Conservation (phyloP, 345 rosid species). For the Hibiscus syriacus region DNA sequence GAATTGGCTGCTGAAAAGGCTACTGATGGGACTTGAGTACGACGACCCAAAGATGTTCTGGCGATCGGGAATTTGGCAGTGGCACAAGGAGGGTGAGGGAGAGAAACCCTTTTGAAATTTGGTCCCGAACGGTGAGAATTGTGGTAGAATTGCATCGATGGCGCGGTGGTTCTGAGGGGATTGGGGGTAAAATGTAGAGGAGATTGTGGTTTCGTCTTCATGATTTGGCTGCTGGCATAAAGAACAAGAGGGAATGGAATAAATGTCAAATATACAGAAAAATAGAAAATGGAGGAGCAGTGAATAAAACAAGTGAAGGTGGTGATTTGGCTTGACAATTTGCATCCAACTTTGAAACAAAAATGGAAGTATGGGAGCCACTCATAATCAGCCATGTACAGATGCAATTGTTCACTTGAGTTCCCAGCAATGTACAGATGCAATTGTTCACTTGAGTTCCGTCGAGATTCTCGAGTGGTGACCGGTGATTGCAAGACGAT, state of each 20-base stretch:
- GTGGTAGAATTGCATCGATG: background rate
- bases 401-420: background rate
- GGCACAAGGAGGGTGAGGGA: background rate
- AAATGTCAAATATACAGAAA: too few relatives aligned
- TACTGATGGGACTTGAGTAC: conserved; percentile 17
- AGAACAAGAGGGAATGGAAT: background rate
- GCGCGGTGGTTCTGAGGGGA: conserved; percentile 6
- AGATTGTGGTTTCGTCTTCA: conserved; percentile 15
- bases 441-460: too few relatives aligned
- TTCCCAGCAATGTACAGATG: too few relatives aligned
- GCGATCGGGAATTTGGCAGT: conserved; percentile 8
- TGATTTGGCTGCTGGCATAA: background rate
- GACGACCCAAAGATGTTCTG: background rate
- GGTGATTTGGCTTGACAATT: background rate
- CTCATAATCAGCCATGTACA: background rate
- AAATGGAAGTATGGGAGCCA: background rate
- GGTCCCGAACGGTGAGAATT: background rate
- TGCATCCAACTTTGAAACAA: background rate
- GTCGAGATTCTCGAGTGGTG: too few relatives aligned
- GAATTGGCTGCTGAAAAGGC: conserved; percentile 16
- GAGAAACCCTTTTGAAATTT: conserved; percentile 3
- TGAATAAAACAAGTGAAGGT: too few relatives aligned
- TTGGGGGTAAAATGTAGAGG: background rate
- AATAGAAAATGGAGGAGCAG: too few relatives aligned
- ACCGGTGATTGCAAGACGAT: too few relatives aligned